These are phyloP conservation scores for Botryotinia narcissicola DNA, from an alignment of 2,329 filamentous ascomycete species.

Conservation along the genomic window DNA sequence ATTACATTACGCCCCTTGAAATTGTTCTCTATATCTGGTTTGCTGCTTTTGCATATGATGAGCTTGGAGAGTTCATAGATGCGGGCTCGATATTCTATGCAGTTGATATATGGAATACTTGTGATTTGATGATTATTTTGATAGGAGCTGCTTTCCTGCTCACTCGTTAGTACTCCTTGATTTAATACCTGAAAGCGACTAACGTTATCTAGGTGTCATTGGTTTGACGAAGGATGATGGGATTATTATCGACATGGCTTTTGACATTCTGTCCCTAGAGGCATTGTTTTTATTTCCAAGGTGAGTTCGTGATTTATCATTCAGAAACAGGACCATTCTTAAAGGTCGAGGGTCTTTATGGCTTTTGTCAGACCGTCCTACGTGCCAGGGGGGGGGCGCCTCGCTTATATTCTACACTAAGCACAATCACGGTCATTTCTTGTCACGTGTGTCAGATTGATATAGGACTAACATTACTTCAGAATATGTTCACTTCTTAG, in stretches of 20 bases:
- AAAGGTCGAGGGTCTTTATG: no score
- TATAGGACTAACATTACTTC: conserved; percentile 19
- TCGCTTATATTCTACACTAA: no score
- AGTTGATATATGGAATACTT: conserved; percentile 77
- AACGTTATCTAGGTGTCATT: conserved; percentile 53
- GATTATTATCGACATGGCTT: conserved; percentile 76
- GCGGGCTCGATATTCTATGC: conserved; percentile 84
- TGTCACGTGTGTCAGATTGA: no score
- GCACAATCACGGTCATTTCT: no score
- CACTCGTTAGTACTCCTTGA: conserved; percentile 55
- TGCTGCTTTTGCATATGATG: conserved; percentile 82
- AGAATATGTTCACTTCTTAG: conserved; percentile 84
- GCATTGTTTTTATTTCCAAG: no score
- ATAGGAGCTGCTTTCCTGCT: conserved; percentile 70
- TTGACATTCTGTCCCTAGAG: conserved; percentile 80
- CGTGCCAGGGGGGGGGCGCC: no score
- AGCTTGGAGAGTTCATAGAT: conserved; percentile 79
- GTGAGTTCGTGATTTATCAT: no score
- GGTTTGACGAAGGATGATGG: conserved; percentile 61
- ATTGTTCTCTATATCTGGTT: conserved; percentile 81
- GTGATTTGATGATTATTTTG: conserved; percentile 70
- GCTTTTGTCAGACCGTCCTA: no score
- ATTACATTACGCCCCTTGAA: conserved; percentile 66
- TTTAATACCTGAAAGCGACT: neutral
- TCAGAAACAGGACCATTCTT: no score